A percentile compares a stretch with the other conserved stretches of the same genome.
Conservation (phyloP, 1,284 basidiomycete genomes). For the Puccinia novopanici region DNA sequence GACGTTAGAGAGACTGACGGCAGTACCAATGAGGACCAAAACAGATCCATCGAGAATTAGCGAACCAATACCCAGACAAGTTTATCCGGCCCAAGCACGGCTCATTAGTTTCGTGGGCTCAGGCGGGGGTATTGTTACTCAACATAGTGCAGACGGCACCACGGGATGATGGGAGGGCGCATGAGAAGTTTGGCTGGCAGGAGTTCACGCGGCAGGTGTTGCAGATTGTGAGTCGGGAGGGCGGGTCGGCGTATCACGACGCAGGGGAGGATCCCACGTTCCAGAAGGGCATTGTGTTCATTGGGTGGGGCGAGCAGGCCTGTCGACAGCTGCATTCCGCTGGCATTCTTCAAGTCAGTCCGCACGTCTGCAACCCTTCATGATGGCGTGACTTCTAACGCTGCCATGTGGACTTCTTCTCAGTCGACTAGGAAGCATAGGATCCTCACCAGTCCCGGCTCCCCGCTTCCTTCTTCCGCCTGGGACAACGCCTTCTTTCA, state of each 20-base stretch:
- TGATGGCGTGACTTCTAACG: neutral
- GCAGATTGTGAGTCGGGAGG: constrained; percentile 14
- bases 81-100: constrained; percentile 21
- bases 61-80: constrained; percentile 18
- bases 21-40: neutral
- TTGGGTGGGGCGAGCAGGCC: constrained; percentile 38
- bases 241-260: neutral
- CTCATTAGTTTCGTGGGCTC: constrained; percentile 39
- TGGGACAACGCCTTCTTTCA: neutral
- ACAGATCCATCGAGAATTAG: constrained; percentile 43
- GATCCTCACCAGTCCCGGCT: neutral
- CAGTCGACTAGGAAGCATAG: neutral
- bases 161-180: neutral
- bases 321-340: neutral
- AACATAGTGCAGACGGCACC: constrained; percentile 31
- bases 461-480: no score
- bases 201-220: constrained; percentile 7
- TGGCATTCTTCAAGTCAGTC: no score
- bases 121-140: constrained; percentile 25
- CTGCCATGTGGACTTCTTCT: neutral
- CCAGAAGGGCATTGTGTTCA: constrained; percentile 36
- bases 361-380: no score
- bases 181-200: constrained; percentile 27
- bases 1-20: neutral
- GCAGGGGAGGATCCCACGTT: neutral